These are phyloP conservation scores for Cyphellophora attinorum DNA, from an alignment of 2,329 filamentous ascomycete species.

Conservation along the genomic window DNA sequence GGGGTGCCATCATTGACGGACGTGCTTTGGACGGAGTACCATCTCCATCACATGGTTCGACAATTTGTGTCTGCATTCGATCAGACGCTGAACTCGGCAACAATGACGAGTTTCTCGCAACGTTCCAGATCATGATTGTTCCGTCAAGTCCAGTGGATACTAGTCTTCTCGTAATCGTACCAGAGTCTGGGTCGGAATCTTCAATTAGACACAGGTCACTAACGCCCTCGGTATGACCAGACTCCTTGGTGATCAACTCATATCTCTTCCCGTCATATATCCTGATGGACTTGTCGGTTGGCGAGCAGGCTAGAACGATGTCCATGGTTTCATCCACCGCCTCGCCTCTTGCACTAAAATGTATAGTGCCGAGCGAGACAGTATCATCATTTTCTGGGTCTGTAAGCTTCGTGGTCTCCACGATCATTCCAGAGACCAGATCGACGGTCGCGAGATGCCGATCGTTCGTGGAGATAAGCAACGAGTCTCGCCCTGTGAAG, in stretches of 20 bases:
- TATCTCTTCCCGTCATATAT: constrained; percentile 76
- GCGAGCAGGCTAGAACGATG: constrained; percentile 77
- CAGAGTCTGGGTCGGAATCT: constrained; percentile 35
- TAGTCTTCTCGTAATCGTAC: constrained; percentile 38
- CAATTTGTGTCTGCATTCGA: constrained; percentile 19
- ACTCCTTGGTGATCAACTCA: constrained; percentile 73
- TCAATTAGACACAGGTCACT: constrained; percentile 71
- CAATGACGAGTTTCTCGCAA: constrained; percentile 20
- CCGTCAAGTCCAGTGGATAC: constrained; percentile 72
- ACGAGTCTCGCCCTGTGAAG: constrained; percentile 51
- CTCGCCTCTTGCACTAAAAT: constrained; percentile 42
- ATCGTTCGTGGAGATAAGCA: constrained; percentile 54
- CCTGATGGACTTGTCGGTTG: constrained; percentile 89
- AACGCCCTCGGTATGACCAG: constrained; percentile 90
- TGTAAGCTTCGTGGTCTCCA: constrained; percentile 69
- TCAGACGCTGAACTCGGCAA: constrained; percentile 18
- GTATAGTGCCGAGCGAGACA: constrained; percentile 72
- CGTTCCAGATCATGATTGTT: constrained; percentile 69
- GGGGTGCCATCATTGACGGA: constrained; percentile 56
- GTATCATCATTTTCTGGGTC: constrained; percentile 74
- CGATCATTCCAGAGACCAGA: constrained; percentile 57
- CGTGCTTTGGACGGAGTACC: constrained; percentile 35
- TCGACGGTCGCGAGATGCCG: constrained; percentile 51
- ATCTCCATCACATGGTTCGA: constrained; percentile 24
- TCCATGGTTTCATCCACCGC: constrained; percentile 31